These are phyloP conservation scores for Dipteronia dyeriana DNA, from an alignment of 345 rosid genomes.

Conservation along the genomic window DNA sequence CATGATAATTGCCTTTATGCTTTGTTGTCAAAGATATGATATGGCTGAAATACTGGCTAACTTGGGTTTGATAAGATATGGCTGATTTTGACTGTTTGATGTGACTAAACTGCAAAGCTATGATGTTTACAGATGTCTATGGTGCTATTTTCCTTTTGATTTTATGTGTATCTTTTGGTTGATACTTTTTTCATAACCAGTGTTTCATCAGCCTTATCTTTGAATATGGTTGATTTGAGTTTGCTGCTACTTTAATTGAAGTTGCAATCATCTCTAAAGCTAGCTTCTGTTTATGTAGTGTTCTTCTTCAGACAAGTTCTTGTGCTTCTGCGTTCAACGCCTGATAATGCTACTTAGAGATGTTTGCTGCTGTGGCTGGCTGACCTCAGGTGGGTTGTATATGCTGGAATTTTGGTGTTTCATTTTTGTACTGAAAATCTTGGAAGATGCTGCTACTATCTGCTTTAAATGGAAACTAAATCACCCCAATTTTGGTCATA, in stretches of 20 bases:
- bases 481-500: neutral
- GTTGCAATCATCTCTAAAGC: too few species aligned
- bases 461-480: too few species aligned
- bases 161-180: constrained; percentile 4
- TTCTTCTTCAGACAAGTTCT: too few species aligned
- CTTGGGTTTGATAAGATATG: too few species aligned
- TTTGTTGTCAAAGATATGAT: neutral
- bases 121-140: neutral
- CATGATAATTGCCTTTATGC: neutral
- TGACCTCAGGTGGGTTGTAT: neutral
- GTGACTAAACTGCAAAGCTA: neutral
- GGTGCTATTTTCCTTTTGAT: neutral
- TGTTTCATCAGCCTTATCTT: neutral
- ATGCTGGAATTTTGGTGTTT: neutral
- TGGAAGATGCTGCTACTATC: too few species aligned
- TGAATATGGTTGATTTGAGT: too few species aligned
- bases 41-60: too few species aligned
- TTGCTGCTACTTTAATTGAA: too few species aligned
- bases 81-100: neutral
- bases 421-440: neutral
- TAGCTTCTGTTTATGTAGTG: too few species aligned
- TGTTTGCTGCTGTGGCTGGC: too few species aligned
- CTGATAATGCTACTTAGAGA: too few species aligned
- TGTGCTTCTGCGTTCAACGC: too few species aligned
- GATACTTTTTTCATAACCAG: neutral